Base-by-base conservation (phyloP, 768 basidiomycete genomes). In the Russula brevipes region DNA sequence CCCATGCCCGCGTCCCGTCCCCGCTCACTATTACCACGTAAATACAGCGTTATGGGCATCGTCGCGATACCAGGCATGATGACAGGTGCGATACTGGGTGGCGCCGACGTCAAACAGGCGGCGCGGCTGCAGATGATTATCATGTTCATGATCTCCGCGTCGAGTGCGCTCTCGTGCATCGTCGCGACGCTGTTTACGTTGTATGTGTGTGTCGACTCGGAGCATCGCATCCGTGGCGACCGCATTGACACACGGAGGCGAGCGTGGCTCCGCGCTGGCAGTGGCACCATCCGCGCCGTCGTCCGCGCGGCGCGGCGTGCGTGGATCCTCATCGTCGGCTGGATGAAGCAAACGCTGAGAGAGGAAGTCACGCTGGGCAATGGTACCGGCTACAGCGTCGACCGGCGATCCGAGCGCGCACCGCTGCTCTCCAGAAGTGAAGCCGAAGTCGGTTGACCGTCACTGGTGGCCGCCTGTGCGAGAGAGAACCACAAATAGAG, bases 91-190 rank as follows among this genome's bases (percentile, higher is more conserved):
- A 87, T 95, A 63, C 84, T 94, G 12, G 94, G 90, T 12, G 93
- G 93, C 0, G 83, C 89, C 11, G 86, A 87, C 36, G 89, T 94
- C 45, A 81, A 90, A 19, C 91, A 92, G 73, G 94, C 93, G 0
- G 90, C 90, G 2, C 84, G 85, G 57, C 76, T 94, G 16, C 94
- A 94, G 69, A 94, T 94, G 87, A 85, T 95, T 61, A 91, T 95
- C 76, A 90, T 94, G 86, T 95, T 95, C 74, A 90, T 94, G 88
- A 91, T 94, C 50, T 85, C 86, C 3, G 85, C 91, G 0, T 82
- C 85, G 61, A 88, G 88, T 0, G 83, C 86, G 0, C 80, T 95
- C 31, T 82, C 88, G 12, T 80, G 86, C 3, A 85, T 91, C 58
- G 24, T 82, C 56, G 82, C 84, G 3, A 86, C 87, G 1, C 73